Evolutionary conservation across 345 rosid genomes (phyloP).

Genomic region (Trapa bicornis): DNA sequence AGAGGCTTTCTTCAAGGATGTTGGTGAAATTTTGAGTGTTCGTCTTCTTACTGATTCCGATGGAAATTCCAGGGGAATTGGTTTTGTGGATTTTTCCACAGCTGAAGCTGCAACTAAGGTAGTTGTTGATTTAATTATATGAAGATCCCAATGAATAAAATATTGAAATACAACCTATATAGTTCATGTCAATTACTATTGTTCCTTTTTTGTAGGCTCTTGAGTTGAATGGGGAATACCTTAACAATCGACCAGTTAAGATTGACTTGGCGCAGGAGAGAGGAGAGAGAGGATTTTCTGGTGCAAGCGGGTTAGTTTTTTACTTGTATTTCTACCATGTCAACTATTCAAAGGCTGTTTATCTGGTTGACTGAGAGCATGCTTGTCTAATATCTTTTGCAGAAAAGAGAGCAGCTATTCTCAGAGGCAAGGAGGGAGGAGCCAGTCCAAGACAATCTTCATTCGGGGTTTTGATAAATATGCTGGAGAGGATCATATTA

Average conservation of each 20-base stretch:
- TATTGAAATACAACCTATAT: not conserved
- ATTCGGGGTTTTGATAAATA: conserved; percentile 56
- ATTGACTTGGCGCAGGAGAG: conserved; percentile 69
- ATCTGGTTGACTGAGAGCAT: not conserved
- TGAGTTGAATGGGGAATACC: conserved; percentile 34
- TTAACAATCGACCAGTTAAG: conserved; percentile 41
- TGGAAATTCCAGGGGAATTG: conserved; percentile 54
- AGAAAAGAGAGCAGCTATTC: conserved; percentile 37
- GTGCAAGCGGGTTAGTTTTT: conserved; percentile 58
- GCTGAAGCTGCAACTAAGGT: conserved; percentile 66
- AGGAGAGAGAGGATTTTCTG: conserved; percentile 51
- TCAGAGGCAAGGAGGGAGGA: conserved; percentile 39
- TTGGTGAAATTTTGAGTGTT: conserved; percentile 61
- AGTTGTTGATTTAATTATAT: not conserved
- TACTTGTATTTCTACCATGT: not conserved
- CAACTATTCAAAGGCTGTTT: not conserved
- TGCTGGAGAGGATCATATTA: conserved; percentile 48
- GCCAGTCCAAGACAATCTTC: conserved; percentile 27
- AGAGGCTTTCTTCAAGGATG: conserved; percentile 52
- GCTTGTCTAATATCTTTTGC: conserved; percentile 8
- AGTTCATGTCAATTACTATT: too few species aligned
- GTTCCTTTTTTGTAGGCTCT: conserved; percentile 35
- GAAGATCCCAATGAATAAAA: too few species aligned
- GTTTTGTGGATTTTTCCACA: conserved; percentile 74
- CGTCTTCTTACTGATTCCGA: conserved; percentile 43